A percentile compares a stretch with the other conserved stretches of the same genome.
Conservation (phyloP, 1,284 basidiomycete genomes). For the Fistulinella cinereoalba region DNA sequence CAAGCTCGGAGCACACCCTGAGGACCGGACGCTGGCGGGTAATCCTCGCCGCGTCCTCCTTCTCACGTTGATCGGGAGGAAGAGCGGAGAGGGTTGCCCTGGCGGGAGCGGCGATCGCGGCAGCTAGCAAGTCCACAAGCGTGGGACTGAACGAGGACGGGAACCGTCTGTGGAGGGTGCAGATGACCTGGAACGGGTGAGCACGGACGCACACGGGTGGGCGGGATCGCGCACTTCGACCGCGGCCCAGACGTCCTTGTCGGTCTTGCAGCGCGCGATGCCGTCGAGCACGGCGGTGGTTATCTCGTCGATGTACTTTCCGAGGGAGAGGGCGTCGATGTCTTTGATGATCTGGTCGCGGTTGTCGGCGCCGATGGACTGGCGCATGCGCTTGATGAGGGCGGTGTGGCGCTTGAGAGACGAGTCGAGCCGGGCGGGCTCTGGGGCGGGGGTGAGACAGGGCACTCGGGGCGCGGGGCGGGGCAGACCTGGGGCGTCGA, state of each 20-base stretch:
- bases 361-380: conserved; percentile 75
- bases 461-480: conserved; percentile 2
- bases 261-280: conserved; percentile 78
- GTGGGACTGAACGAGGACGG: conserved; percentile 75
- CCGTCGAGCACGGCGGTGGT: conserved; percentile 87
- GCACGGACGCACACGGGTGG: neutral
- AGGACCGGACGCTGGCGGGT: conserved; percentile 82
- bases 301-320: conserved; percentile 97
- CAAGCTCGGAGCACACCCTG: conserved; percentile 87
- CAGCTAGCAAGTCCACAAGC: conserved; percentile 62
- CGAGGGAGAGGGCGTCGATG: conserved; percentile 82
- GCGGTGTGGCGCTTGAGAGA: conserved; percentile 93
- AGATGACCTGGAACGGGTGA: conserved; percentile 65
- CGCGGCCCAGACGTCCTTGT: conserved; percentile 88
- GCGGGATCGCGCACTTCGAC: conserved; percentile 67
- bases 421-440: conserved; percentile 74
- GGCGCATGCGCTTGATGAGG: conserved; percentile 85
- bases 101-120: conserved; percentile 65
- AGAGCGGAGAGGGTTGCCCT: conserved; percentile 58
- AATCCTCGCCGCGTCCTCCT: conserved; percentile 84
- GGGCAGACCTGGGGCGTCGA: conserved; percentile 45
- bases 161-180: conserved; percentile 86
- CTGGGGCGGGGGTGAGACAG: conserved; percentile 35
- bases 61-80: conserved; percentile 83
- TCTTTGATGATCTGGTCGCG: conserved; percentile 89